Evolutionary conservation across 305 asterid species (phyloP).

Genomic region (Rubia balearica): DNA sequence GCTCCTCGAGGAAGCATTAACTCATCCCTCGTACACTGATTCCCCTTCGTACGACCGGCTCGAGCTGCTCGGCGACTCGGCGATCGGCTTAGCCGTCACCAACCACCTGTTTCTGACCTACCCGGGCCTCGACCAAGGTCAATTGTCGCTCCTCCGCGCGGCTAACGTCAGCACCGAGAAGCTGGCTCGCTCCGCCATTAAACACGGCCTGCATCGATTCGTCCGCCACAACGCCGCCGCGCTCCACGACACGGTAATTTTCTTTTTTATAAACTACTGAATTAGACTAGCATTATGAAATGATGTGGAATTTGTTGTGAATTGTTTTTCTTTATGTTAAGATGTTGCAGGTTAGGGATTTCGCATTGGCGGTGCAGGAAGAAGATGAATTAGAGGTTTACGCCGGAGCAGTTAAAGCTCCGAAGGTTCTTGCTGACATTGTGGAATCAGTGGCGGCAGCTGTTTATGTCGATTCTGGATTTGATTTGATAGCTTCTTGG

Average conservation of each 20-base stretch:
- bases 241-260: slow-evolving; percentile 22
- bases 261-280: background rate
- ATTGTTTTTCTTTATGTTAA: background rate
- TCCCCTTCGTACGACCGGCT: slow-evolving; percentile 60
- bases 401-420: slow-evolving; percentile 80
- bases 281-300: background rate
- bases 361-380: slow-evolving; percentile 39
- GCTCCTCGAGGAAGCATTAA: slow-evolving; percentile 63
- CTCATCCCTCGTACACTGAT: slow-evolving; percentile 57
- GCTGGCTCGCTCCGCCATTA: slow-evolving; percentile 67
- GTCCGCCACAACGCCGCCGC: slow-evolving; percentile 33
- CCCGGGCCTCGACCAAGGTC: slow-evolving; percentile 45
- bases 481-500: slow-evolving; percentile 27
- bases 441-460: slow-evolving; percentile 40
- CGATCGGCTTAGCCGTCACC: slow-evolving; percentile 43
- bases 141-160: slow-evolving; percentile 53
- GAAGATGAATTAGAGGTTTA: slow-evolving; percentile 49
- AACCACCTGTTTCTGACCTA: slow-evolving; percentile 35
- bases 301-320: background rate
- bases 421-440: slow-evolving; percentile 51
- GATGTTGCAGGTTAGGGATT: slow-evolving; percentile 51
- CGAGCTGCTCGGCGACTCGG: slow-evolving; percentile 69
- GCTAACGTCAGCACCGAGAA: slow-evolving; percentile 69
- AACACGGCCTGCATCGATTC: slow-evolving; percentile 39
- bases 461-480: slow-evolving; percentile 32